Evolutionary conservation across 768 basidiomycete species (phyloP), one percentile per base, ranked within the genome.

Genomic region (Russula virescens): DNA sequence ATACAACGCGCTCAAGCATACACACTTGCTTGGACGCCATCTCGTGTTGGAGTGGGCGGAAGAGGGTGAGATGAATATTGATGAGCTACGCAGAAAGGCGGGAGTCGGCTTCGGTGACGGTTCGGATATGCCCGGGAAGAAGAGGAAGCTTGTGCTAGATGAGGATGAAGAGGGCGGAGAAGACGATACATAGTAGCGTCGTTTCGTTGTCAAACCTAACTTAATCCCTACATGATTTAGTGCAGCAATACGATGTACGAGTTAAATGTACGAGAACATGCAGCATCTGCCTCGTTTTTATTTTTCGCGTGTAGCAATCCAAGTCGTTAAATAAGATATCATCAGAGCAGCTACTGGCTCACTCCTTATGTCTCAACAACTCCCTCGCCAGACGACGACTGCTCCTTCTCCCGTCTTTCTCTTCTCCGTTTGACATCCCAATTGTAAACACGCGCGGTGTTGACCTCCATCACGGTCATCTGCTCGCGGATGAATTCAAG

Each of bases 11-110:
- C 81, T 99, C 25, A 83, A 85, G 67, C 94, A 98, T 74, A 97
- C 95, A 0, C 97, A 98, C 79, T 85, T 98, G 68, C 85, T 99
- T 23, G 96, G 97, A 10, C 78, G 97, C 40, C 97, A 99, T 80
- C 76, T 99, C 48, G 94, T 98, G 4, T 77, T 99, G 47, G 87
- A 98, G 73, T 97, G 95, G 94, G 94, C 95, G 0, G 71, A 75
- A 40, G 75, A 88, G 68, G 89, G 90, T 60, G 89, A 89, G 65
- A 83, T 85, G 70, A 89, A 95, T 71, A 70, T 95, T 56, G 89
- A 90, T 34, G 79, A 72, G 59, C 71, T 97, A 52, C 78, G 94
- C 63, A 82, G 83, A 75, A 94, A 93, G 76, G 88, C 86, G 1
- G 89, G 87, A 1, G 84, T 89, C 62, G 89, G 89, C 14, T 89